Evolutionary conservation across 805 yeast genomes (phyloP).

Genomic region (Metschnikowia picachoensis): DNA sequence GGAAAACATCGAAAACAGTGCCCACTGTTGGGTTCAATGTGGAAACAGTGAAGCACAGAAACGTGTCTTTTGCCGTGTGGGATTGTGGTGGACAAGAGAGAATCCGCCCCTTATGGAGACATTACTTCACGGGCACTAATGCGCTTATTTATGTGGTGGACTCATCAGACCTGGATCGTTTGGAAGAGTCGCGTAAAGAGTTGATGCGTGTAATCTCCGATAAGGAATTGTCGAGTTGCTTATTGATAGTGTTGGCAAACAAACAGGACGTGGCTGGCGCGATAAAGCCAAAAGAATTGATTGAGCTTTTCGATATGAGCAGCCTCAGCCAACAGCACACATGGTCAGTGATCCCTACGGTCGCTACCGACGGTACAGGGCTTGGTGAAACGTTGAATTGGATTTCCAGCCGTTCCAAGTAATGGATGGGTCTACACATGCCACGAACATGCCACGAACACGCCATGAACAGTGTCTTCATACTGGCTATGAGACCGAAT

Average conservation of each 20-base stretch:
- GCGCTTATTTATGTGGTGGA: slow-evolving; percentile 91
- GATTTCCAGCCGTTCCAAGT: slow-evolving; percentile 62
- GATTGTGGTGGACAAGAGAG: slow-evolving; percentile 96
- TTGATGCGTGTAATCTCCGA: slow-evolving; percentile 75
- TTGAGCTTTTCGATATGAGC: slow-evolving; percentile 64
- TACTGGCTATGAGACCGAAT: too few relatives aligned
- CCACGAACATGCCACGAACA: too few relatives aligned
- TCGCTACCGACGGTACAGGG: slow-evolving; percentile 88
- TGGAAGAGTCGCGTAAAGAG: slow-evolving; percentile 76
- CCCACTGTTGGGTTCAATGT: slow-evolving; percentile 95
- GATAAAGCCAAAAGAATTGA: slow-evolving; percentile 73
- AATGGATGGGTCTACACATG: too few relatives aligned
- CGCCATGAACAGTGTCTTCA: too few relatives aligned
- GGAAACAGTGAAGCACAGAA: slow-evolving; percentile 78
- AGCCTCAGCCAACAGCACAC: slow-evolving; percentile 58
- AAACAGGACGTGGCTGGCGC: slow-evolving; percentile 77
- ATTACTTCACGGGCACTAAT: slow-evolving; percentile 88
- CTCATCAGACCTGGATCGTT: slow-evolving; percentile 65
- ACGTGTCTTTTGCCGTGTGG: slow-evolving; percentile 85
- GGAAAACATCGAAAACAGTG: slow-evolving; percentile 61
- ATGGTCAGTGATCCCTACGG: slow-evolving; percentile 90
- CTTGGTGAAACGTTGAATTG: slow-evolving; percentile 83
- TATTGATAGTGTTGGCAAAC: slow-evolving; percentile 81
- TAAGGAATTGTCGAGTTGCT: slow-evolving; percentile 76
- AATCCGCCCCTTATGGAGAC: slow-evolving; percentile 91